Base-by-base conservation (phyloP, 1,284 basidiomycete genomes). In the Puccinia novopanici region DNA sequence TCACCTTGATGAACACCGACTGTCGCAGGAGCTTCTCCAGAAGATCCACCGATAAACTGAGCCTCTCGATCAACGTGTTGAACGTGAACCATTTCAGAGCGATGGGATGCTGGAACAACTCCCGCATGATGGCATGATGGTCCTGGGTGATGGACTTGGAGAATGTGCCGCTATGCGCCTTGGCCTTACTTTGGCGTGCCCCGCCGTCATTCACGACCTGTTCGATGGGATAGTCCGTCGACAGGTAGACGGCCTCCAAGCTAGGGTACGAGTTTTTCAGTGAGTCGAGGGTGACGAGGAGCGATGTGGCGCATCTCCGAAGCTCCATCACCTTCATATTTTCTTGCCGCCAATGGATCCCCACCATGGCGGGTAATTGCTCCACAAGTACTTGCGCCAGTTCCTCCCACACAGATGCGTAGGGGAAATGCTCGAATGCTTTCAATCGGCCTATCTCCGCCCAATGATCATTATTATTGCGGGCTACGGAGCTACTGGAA, bases 321-420 rank as follows among this genome's bases (percentile, higher is more conserved):
- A 85, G 82, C 71, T 83, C 83, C 22, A 70, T 34, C 0, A 83
- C 75, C 0, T 81, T 61, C 40, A 85, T 81, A 0, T 84, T 85
- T 67, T 85, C 84, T 57, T 84, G 84, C 10, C 84, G 81, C 84
- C 84, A 85, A 81, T 85, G 84, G 19, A 85, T 82, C 2, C 83
- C 83, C 63, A 84, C 78, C 74, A 83, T 84, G 10, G 84, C 83
- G 9, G 82, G 74, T 48, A 84, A 61, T 37, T 48, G 22, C 3
- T 61, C 17, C 6, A 81, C 71, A 73, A 85, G 45, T 30, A 48
- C 19, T 3, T 81, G 27, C n/a, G 83, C 84, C 34, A 85, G 81
- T n/a, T 71, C 59, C n/a, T 75, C 81, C 84, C 84, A 85, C 0
- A 78, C 59, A 4, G 76, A 12, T 22, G 84, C 76, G 73, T 85